Percentiles rank a stretch among this genome's conserved stretches.
phyloP scores from a whole-genome alignment of 2,329 filamentous ascomycete species.

The Paracoccidioides lutzii region DNA sequence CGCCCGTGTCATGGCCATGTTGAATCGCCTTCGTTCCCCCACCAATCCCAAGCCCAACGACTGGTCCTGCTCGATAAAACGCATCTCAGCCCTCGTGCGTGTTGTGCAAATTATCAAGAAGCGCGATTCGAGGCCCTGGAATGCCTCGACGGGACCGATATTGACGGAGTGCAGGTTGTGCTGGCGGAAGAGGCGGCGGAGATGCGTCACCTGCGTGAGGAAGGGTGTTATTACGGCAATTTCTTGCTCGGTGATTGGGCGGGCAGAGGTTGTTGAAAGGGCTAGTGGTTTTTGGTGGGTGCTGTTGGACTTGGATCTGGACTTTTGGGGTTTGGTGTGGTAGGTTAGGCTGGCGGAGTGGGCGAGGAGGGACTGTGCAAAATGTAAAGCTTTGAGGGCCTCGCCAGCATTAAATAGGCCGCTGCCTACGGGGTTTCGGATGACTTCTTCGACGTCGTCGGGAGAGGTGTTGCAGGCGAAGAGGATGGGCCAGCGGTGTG shows the following conservation, averaged over 20 bases:
- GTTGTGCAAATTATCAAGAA: constrained; percentile 36
- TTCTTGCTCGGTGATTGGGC: constrained; percentile 20
- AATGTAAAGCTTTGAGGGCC: constrained; percentile 10
- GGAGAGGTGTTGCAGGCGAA: constrained; percentile 26
- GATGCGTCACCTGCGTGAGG: constrained; percentile 30
- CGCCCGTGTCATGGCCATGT: constrained; percentile 34
- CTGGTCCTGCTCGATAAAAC: constrained; percentile 14
- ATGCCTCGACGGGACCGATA: constrained; percentile 35
- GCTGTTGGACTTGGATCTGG: constrained; percentile 7
- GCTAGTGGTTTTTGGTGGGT: constrained; percentile 8
- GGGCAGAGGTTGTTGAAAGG: constrained; percentile 5
- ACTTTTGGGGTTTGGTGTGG: constrained; percentile 13
- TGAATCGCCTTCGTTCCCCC: constrained; percentile 27
- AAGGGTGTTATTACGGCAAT: constrained; percentile 36
- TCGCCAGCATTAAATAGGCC: constrained; percentile 13
- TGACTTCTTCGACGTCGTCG: constrained; percentile 31
- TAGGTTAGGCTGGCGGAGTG: constrained; percentile 16
- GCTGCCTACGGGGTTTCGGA: constrained; percentile 10
- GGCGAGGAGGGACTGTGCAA: constrained; percentile 15
- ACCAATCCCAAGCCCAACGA: constrained; percentile 23
- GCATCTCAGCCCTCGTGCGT: constrained; percentile 14
- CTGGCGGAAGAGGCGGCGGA: constrained; percentile 26
- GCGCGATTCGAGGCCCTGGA: constrained; percentile 34
- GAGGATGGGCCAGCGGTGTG: constrained; percentile 29
- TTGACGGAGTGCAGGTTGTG: constrained; percentile 26